Base-by-base conservation (phyloP, 2,329 filamentous ascomycete genomes). In the Cryphonectria nitschkei region DNA sequence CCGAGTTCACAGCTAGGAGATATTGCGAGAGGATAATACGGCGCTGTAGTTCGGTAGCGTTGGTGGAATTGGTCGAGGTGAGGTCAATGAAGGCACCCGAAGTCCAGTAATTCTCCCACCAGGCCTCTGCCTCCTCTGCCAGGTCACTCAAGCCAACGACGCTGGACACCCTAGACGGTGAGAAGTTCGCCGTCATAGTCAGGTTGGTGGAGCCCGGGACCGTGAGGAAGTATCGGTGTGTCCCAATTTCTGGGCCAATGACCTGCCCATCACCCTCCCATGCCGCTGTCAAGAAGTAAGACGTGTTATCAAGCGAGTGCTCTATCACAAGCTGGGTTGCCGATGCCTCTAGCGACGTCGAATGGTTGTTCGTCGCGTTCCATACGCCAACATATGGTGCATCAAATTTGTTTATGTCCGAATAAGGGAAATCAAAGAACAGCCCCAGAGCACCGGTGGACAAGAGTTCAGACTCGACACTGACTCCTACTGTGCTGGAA, bases 11-110 rank as follows among this genome's bases (percentile, higher is more conserved):
- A 4, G 83, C 84, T 2, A 85, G 79, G 3, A 88, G 80, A 73
- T 88, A 88, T 74, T 87, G 85, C 0, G 86, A 87, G 29, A 86
- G 78, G 67, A 88, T 82, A 13, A 84, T 84, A 54, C 85, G 83
- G n/a, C 84, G 80, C 75, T 88, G 86, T 7, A 88, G 77, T 73
- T 87, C 85, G 22, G 79, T 79, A 1, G 85, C 84, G 50, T 83
- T 81, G 1, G 78, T 63, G 32, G 82, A 81, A 1, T 76, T 72
- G 1, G 81, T 78, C 0, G 74, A 76, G 0, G 84, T 81, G 16
- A 88, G 77, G 70, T 86, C 85, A n/a, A 88, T 76, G 75, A 88
- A 88, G 3, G 83, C 84, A 0, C 85, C 85, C 0, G 78, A 76
- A n/a, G 77, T 77, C 85, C 85, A 88, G 75, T 85, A 88, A 8